phyloP scores from a whole-genome alignment of 768 basidiomycete genomes.

The Pulveroboletus sp. region DNA sequence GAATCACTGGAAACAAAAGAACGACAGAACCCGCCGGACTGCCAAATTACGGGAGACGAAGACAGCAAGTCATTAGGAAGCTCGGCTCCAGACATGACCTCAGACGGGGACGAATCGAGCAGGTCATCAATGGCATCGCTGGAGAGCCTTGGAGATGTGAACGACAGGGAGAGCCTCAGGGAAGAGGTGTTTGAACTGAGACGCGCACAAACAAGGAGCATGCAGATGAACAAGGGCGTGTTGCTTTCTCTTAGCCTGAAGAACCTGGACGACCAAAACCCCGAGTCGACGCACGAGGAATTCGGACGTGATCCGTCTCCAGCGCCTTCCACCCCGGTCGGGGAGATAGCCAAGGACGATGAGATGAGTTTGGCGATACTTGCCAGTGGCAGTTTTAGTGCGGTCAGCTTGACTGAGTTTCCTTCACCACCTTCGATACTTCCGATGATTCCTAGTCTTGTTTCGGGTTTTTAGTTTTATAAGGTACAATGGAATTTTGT shows the following conservation, averaged over 20 bases:
- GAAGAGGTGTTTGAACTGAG: conserved; percentile 43
- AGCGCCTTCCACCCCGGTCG: background rate
- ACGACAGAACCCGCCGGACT: conserved; percentile 1
- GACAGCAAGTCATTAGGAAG: conserved; percentile 20
- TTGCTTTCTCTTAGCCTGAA: conserved; percentile 34
- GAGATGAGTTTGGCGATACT: conserved; percentile 26
- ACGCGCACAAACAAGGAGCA: conserved; percentile 46
- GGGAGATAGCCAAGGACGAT: conserved; percentile 10
- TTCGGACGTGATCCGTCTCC: conserved; percentile 1
- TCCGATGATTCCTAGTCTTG: conserved; percentile 29
- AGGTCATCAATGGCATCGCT: conserved; percentile 24
- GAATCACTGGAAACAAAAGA: background rate
- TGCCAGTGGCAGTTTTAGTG: conserved; percentile 37
- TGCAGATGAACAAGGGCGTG: conserved; percentile 47
- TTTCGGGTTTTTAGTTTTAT: conserved; percentile 24
- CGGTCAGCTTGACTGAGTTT: conserved; percentile 44
- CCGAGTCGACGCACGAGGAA: conserved; percentile 2
- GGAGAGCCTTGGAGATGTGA: conserved; percentile 16
- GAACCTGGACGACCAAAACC: background rate
- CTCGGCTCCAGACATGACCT: conserved; percentile 24
- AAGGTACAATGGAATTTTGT: background rate
- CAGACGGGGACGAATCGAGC: conserved; percentile 20
- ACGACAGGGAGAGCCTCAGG: conserved; percentile 15
- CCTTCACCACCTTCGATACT: conserved; percentile 40
- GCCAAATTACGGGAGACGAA: conserved; percentile 4